Conservation (phyloP, 2,329 filamentous ascomycete species). For the Didymella keratinophila region DNA sequence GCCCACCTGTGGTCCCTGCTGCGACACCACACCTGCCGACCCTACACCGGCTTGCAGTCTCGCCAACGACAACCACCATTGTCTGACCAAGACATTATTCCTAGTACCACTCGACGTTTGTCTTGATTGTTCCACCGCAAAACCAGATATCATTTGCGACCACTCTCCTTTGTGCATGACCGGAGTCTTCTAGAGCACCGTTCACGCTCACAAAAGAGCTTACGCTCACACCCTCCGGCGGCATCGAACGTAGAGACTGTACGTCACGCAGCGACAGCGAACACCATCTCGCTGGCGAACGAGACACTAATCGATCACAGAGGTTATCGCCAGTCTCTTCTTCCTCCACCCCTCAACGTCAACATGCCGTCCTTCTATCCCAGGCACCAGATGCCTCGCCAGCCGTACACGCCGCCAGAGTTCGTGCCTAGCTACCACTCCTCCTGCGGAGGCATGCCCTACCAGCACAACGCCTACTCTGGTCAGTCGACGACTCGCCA, state of each 20-base stretch:
- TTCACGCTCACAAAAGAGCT: constrained; percentile 47
- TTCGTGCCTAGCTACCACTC: constrained; percentile 55
- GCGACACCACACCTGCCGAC: constrained; percentile 24
- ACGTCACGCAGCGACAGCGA: constrained; percentile 19
- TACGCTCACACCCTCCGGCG: constrained; percentile 44
- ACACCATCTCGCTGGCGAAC: not conserved
- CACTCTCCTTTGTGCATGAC: constrained; percentile 48
- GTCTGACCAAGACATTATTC: constrained; percentile 35
- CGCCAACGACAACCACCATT: constrained; percentile 24
- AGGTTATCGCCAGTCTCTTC: constrained; percentile 55
- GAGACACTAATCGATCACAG: constrained; percentile 31
- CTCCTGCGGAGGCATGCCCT: constrained; percentile 56
- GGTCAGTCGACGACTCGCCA: constrained; percentile 51
- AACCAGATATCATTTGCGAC: constrained; percentile 28
- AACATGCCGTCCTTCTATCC: constrained; percentile 62
- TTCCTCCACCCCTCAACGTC: constrained; percentile 45
- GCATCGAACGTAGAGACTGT: constrained; percentile 52
- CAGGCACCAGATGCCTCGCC: constrained; percentile 53
- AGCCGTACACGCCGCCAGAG: constrained; percentile 59
- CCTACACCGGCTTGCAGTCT: constrained; percentile 21
- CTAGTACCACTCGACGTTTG: constrained; percentile 35
- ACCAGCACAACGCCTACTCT: constrained; percentile 55
- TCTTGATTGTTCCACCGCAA: constrained; percentile 31
- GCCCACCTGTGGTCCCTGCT: constrained; percentile 23
- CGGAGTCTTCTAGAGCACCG: constrained; percentile 42